A percentile compares a stretch with the other conserved stretches of the same genome.
Evolutionary conservation across 192 early-diverging fungal genomes (phyloP).

Genomic region (Backusella australiensis): DNA sequence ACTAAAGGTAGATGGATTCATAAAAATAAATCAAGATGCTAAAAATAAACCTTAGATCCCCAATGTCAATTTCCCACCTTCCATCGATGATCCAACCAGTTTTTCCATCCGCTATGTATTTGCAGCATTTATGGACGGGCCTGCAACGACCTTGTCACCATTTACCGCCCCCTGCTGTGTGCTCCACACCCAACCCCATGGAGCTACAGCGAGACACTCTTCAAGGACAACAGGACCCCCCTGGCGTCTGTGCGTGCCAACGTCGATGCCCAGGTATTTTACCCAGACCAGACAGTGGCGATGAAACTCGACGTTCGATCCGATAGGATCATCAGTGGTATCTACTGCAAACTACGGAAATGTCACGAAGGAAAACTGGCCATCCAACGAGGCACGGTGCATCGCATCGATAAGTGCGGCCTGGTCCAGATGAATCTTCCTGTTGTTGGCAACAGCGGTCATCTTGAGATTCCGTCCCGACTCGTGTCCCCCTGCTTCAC

Average conservation of each 20-base stretch:
- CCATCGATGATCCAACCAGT: conserved; percentile 34
- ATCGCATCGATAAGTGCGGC: conserved; percentile 12
- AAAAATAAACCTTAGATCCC: conserved; percentile 24
- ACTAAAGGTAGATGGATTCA: conserved; percentile 28
- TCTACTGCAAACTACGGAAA: conserved; percentile 21
- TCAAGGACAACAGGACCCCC: conserved; percentile 21
- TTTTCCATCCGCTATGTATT: conserved; percentile 33
- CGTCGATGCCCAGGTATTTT: conserved; percentile 21
- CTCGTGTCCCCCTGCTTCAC: conserved; percentile 28
- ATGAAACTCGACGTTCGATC: not conserved
- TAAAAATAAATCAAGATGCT: too few relatives aligned
- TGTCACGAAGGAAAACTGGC: conserved; percentile 25
- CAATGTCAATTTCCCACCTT: conserved; percentile 41
- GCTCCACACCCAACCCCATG: conserved; percentile 29
- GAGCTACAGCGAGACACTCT: conserved; percentile 20
- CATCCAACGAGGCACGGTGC: conserved; percentile 18
- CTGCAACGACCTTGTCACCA: conserved; percentile 31
- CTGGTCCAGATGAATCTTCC: not conserved
- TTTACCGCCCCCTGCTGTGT: conserved; percentile 34
- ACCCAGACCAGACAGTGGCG: conserved; percentile 16
- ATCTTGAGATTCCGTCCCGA: conserved; percentile 21
- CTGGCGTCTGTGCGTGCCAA: conserved; percentile 16
- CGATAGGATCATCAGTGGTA: conserved; percentile 1
- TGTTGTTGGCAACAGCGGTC: not conserved
- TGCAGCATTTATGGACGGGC: conserved; percentile 36